Evolutionary conservation across 352 stramenopile species (phyloP), one percentile per base, ranked within the genome.

Genomic region (Phytophthora palmivora): DNA sequence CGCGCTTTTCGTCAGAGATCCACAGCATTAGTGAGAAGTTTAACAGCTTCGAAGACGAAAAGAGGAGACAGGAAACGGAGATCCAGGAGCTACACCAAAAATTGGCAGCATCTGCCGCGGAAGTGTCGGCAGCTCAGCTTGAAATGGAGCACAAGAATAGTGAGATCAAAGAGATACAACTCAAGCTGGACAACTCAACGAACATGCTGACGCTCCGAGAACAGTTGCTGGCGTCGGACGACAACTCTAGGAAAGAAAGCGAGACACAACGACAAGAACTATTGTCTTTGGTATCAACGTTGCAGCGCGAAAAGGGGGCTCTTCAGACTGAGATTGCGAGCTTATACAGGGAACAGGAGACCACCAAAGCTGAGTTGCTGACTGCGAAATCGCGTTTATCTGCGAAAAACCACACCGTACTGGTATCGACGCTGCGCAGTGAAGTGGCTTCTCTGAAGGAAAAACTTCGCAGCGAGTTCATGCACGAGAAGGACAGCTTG

Each of bases 391-490:
- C 76, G 9, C 69, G 79, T 0, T 33, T 89, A 16, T 73, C 66
- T 10, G 52, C 63, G 0, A 87, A 84, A 63, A 79, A 89, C 38
- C 74, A 88, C 26, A 58, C 51, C 1, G 64, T 91, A 15, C 52
- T 92, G 26, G 72, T 91, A 11, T 72, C 81, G 6, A 92, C 84
- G 18, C 63, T 92, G 6, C 78, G 79, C 14, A 79, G 48, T 46
- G 84, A 92, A 63, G 81, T 92, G 10, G 32, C 61, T 8, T 76
- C 70, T 18, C 43, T 92, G 1, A 91, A 90, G 47, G 76, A 91
- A 19, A 67, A 76, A 1, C 60, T 92, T 30, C 81, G 78, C 14
- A 69, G 39, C 14, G 81, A 92, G 46, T 89, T 86, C 56, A 80
- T 82, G 65, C 67, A 79, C n/a, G 84, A 91, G 38, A 84, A 80